Conservation (phyloP, 148 eudicot genomes). For the Camellia sinensis region DNA sequence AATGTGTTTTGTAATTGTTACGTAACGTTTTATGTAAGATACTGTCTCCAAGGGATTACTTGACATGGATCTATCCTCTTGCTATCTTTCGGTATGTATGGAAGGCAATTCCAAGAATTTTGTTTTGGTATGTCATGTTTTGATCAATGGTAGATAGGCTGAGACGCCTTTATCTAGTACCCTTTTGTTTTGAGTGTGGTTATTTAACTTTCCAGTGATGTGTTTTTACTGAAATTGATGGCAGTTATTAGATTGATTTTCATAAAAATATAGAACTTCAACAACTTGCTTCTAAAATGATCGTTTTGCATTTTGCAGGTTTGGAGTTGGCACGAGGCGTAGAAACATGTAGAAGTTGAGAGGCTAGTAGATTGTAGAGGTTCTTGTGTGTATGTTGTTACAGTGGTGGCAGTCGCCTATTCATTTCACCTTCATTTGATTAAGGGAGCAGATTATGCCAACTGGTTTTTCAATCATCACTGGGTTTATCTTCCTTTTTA, state of each 20-base stretch:
- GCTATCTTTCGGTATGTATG: not conserved
- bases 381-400: not conserved
- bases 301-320: constrained; percentile 11
- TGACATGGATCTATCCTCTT: not conserved
- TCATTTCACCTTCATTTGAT: not conserved
- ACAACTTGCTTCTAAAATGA: not conserved
- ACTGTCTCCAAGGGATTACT: not conserved
- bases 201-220: not conserved
- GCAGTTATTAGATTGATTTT: not conserved
- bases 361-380: not conserved
- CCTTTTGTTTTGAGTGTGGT: no score
- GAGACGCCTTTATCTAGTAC: not conserved
- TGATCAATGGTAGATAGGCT: not conserved
- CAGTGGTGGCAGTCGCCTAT: not conserved
- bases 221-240: not conserved
- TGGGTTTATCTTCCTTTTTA: not conserved
- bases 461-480: constrained; percentile 9
- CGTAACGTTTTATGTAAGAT: no score
- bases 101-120: no score
- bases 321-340: constrained; percentile 10
- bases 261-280: not conserved
- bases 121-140: not conserved
- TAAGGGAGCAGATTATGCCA: not conserved
- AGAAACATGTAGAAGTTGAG: constrained; percentile 2
- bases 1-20: no score